phyloP scores from a whole-genome alignment of 169 alveolate genomes.

The Plasmodium berghei region DNA sequence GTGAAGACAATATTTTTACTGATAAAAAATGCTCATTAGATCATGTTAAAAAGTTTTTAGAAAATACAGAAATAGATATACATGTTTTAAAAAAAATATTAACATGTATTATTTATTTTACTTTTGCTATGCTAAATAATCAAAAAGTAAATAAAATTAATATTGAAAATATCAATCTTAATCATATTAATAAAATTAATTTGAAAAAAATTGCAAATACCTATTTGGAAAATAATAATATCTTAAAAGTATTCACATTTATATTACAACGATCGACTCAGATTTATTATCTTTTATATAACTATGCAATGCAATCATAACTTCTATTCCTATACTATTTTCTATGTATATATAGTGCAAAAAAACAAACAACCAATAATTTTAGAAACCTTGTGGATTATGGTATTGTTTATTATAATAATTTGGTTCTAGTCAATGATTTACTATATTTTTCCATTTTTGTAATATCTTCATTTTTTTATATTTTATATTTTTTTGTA shows the following conservation, averaged over 20 bases:
- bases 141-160: slow-evolving; percentile 54
- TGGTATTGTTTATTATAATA: too few species aligned
- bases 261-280: slow-evolving; percentile 70
- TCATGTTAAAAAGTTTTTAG: slow-evolving; percentile 36
- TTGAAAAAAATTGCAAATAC: slow-evolving; percentile 44
- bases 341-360: background rate
- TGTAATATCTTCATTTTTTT: too few species aligned
- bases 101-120: slow-evolving; percentile 62
- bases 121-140: slow-evolving; percentile 63
- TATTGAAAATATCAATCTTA: slow-evolving; percentile 53
- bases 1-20: background rate
- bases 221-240: slow-evolving; percentile 49
- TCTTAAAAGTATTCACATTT: slow-evolving; percentile 46
- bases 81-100: slow-evolving; percentile 51
- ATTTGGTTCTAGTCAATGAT: too few species aligned
- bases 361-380: too few species aligned
- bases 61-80: slow-evolving; percentile 65
- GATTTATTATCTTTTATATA: slow-evolving; percentile 42
- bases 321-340: background rate
- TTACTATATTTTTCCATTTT: too few species aligned
- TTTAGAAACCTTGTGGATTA: too few species aligned
- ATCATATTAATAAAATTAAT: slow-evolving; percentile 51
- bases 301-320: slow-evolving; percentile 16
- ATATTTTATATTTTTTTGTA: too few species aligned
- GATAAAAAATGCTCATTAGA: slow-evolving; percentile 9